Base-by-base conservation (phyloP, 2,329 filamentous ascomycete species). In the Thelonectria olida region DNA sequence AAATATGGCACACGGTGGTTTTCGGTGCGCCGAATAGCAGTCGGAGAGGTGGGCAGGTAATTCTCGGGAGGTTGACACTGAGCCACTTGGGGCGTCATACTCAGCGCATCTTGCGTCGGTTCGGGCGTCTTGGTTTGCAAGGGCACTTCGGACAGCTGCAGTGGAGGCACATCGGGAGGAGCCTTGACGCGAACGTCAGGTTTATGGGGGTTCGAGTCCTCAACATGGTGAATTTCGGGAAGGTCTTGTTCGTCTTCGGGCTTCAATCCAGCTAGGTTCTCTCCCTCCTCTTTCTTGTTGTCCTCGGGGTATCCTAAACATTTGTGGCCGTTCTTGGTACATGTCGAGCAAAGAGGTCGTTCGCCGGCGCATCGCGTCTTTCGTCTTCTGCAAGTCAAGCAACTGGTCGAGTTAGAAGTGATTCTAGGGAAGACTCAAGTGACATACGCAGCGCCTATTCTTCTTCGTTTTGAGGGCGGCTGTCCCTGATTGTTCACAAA, bases 401-500 rank as follows among this genome's bases (percentile, higher is more conserved):
- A 71, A 44, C 69, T 71, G 54, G 55, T 48, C 57, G 54, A 58
- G 64, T 62, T 55, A 66, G 50, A n/a, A 61, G 20, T 38, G 22
- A 7, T 45, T 58, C 15, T 9, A 34, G 25, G 12, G 25, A 49
- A 44, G 23, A 36, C 20, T 44, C 54, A 58, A 57, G 60, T 19
- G 54, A 84, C 88, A 77, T 83, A 92, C 87, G 92, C 92, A 72
- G 91, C 90, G 78, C 90, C 92, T 72, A 95, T 92, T 70, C 92
- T 85, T 73, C 92, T 85, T 70, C 91, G 84, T 78, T 94, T 95
- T 23, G 90, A 90, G 63, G 92, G 91, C 49, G 92, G 92, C 67
- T 92, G 90, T 64, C 92, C 91, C 78, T 93, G 90, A 72, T 90
- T 93, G 66, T 92, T 91, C 69, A 95, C 91, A 75, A 94, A 95